Conservation (phyloP, 345 rosid species). For the Linum trigynum region DNA sequence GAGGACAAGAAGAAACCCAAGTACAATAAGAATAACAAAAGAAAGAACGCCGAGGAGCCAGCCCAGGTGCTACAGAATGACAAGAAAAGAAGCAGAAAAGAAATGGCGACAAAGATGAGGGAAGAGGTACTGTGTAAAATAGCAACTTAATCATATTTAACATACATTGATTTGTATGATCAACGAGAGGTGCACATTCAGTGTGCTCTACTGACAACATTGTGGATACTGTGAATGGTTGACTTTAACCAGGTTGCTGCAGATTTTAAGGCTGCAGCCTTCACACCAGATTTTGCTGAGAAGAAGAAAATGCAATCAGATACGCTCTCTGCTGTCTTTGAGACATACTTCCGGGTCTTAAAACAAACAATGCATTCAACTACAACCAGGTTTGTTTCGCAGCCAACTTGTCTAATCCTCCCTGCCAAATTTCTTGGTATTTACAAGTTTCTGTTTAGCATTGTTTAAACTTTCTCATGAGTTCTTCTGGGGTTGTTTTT, state of each 20-base stretch:
- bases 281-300: constrained; percentile 49
- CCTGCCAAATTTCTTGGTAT: not conserved
- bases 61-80: constrained; percentile 41
- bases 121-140: constrained; percentile 47
- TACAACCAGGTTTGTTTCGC: constrained; percentile 38
- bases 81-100: constrained; percentile 62
- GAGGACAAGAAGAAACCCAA: constrained; percentile 30
- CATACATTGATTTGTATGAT: not conserved
- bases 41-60: constrained; percentile 48
- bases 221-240: constrained; percentile 5
- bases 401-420: not conserved
- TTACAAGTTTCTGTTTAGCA: not conserved
- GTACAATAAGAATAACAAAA: constrained; percentile 46
- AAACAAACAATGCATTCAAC: constrained; percentile 52
- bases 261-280: constrained; percentile 68
- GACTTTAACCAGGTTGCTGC: constrained; percentile 51
- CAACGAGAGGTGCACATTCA: not conserved
- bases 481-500: not conserved
- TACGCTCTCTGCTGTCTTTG: constrained; percentile 74
- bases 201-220: not conserved
- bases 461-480: not conserved
- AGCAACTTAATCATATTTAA: not conserved
- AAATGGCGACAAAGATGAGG: constrained; percentile 54
- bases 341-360: constrained; percentile 83
- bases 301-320: constrained; percentile 68